Evolutionary conservation across 495 filamentous ascomycete species (phyloP).

Genomic region (Peziza echinospora): DNA sequence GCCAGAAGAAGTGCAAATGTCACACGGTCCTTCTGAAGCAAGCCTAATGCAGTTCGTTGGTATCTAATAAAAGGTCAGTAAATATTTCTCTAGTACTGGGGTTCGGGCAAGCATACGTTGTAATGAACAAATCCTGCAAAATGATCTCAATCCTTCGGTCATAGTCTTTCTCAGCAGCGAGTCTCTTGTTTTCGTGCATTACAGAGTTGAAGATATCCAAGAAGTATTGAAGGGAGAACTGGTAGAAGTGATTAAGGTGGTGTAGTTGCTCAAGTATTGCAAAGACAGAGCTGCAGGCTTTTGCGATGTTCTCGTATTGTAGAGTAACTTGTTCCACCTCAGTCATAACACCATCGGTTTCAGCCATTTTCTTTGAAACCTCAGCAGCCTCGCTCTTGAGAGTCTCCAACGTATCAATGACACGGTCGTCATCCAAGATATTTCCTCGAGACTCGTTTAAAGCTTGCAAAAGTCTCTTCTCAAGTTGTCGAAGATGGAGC

Average conservation of each 20-base stretch:
- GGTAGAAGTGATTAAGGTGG: slow-evolving; percentile 97
- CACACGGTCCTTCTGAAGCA: slow-evolving; percentile 83
- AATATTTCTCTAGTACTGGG: neutral
- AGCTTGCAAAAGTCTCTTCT: slow-evolving; percentile 81
- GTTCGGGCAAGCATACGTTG: slow-evolving; percentile 23
- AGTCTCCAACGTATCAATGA: slow-evolving; percentile 94
- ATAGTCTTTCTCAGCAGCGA: slow-evolving; percentile 51
- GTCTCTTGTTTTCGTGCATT: slow-evolving; percentile 54
- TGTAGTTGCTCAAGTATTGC: slow-evolving; percentile 91
- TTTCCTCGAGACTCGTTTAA: slow-evolving; percentile 95
- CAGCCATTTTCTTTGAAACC: slow-evolving; percentile 84
- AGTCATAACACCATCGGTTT: slow-evolving; percentile 93
- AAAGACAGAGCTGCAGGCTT: slow-evolving; percentile 89
- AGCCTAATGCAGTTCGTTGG: slow-evolving; percentile 73
- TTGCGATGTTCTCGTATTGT: slow-evolving; percentile 78
- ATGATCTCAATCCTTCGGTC: slow-evolving; percentile 65
- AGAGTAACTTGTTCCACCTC: slow-evolving; percentile 89
- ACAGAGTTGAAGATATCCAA: slow-evolving; percentile 91
- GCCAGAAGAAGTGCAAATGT: slow-evolving; percentile 92
- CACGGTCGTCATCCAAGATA: slow-evolving; percentile 92
- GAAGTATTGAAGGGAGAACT: slow-evolving; percentile 92
- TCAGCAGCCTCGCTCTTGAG: slow-evolving; percentile 93
- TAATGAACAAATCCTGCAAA: slow-evolving; percentile 68
- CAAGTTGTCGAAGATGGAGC: slow-evolving; percentile 83
- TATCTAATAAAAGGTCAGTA: slow-evolving; percentile 25